These are phyloP conservation scores for Bipolaris zeicola DNA, from an alignment of 2,329 filamentous ascomycete species.

Conservation along the genomic window DNA sequence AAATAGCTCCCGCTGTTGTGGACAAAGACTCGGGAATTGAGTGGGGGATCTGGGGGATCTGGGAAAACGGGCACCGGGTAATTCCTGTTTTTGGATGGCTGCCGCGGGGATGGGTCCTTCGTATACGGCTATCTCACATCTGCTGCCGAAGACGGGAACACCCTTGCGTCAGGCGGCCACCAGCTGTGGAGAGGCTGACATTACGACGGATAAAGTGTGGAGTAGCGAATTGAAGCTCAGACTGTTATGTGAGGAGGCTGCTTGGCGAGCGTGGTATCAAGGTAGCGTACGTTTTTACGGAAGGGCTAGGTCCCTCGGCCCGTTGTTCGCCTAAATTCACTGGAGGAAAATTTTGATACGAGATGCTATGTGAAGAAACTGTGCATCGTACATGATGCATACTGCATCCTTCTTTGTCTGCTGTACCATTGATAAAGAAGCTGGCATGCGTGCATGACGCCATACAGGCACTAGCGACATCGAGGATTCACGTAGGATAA, in stretches of 20 bases:
- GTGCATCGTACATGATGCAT: no score
- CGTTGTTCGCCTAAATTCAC: background rate
- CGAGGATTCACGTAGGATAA: no score
- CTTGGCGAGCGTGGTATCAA: background rate
- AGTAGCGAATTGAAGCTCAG: background rate
- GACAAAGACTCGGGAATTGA: constrained; percentile 22
- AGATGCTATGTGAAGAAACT: background rate
- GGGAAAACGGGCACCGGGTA: constrained; percentile 31
- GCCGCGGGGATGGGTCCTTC: constrained; percentile 29
- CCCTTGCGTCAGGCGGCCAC: constrained; percentile 4
- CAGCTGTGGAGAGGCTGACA: background rate
- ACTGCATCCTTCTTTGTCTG: background rate
- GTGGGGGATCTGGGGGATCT: constrained; percentile 11
- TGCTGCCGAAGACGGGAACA: constrained; percentile 4
- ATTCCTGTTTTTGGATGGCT: constrained; percentile 26
- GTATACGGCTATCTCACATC: constrained; percentile 12
- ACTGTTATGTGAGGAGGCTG: background rate
- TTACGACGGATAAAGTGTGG: background rate
- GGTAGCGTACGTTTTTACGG: background rate
- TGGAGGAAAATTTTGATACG: background rate
- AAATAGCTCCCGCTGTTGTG: constrained; percentile 25
- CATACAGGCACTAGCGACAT: background rate
- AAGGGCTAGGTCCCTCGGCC: background rate
- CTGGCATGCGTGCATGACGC: no score
- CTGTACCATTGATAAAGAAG: background rate